These are phyloP conservation scores for Quercus rubra DNA, from an alignment of 306 rosid genomes.

Conservation along the genomic window DNA sequence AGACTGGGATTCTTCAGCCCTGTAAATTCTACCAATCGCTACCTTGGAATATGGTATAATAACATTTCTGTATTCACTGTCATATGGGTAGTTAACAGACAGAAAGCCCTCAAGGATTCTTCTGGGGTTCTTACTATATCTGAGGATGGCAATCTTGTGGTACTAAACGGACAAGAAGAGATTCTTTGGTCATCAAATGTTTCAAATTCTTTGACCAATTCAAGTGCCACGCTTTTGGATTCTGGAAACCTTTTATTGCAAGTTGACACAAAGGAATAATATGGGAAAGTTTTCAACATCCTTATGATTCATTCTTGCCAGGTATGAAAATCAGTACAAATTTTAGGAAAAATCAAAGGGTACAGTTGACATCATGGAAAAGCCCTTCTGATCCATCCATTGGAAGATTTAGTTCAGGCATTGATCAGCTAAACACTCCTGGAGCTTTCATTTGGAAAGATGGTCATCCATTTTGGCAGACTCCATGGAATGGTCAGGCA, in stretches of 20 bases:
- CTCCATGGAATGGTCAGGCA: conserved; percentile 14
- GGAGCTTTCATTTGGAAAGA: conserved; percentile 5
- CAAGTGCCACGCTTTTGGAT: conserved; percentile 7
- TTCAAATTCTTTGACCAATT: not conserved
- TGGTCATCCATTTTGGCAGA: not conserved
- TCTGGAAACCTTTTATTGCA: conserved; percentile 20
- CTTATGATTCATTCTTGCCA: conserved; percentile 1
- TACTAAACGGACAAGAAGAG: not conserved
- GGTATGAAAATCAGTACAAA: conserved; percentile 6
- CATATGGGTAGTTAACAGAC: not conserved
- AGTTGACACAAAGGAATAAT: not conserved
- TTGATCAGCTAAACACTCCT: not conserved
- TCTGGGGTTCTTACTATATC: not conserved
- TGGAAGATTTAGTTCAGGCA: not conserved
- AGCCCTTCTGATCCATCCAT: conserved; percentile 9
- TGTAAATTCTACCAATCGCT: not conserved
- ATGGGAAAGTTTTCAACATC: conserved; percentile 30
- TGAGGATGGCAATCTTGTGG: not conserved
- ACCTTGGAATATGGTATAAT: conserved; percentile 21
- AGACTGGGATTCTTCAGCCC: conserved; percentile 28
- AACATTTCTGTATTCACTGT: not conserved
- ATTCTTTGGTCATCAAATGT: conserved; percentile 19
- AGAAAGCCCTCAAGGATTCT: not conserved
- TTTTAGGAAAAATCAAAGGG: not conserved
- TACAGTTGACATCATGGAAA: not conserved